Conservation (phyloP, 345 rosid species). For the Ricinus communis region DNA sequence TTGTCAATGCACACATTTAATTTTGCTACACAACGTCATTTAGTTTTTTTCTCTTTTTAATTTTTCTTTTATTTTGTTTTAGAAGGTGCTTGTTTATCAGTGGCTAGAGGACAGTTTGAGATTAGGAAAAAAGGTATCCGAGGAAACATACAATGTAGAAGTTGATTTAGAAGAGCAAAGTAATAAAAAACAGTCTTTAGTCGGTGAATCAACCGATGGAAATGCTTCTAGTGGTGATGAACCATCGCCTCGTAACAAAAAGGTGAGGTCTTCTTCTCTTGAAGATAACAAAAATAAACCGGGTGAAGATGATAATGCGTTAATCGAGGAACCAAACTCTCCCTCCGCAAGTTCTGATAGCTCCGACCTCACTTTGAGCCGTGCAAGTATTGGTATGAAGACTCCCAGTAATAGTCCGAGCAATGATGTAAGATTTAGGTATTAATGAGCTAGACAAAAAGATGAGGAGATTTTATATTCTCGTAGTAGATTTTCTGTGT, state of each 20-base stretch:
- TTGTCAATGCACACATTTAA: background rate
- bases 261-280: slow-evolving; percentile 38
- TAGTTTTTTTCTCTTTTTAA: no score
- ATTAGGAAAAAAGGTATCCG: slow-evolving; percentile 60
- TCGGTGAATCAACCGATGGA: slow-evolving; percentile 18
- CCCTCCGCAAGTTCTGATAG: slow-evolving; percentile 37
- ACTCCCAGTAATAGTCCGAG: slow-evolving; percentile 30
- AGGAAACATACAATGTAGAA: slow-evolving; percentile 55
- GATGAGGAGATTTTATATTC: background rate
- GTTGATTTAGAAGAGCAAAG: slow-evolving; percentile 35
- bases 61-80: no score
- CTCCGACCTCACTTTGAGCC: slow-evolving; percentile 37
- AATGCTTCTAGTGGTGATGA: slow-evolving; percentile 32
- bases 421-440: slow-evolving; percentile 48
- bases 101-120: slow-evolving; percentile 89
- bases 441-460: background rate
- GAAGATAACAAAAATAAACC: slow-evolving; percentile 23
- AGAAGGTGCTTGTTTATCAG: slow-evolving; percentile 64
- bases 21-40: background rate
- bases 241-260: slow-evolving; percentile 34
- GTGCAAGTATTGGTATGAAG: slow-evolving; percentile 34
- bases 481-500: no score
- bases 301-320: slow-evolving; percentile 19
- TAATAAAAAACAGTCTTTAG: slow-evolving; percentile 32
- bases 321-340: slow-evolving; percentile 27